Evolutionary conservation across 257 asterid species (phyloP).

Genomic region (Ophiorrhiza pumila): DNA sequence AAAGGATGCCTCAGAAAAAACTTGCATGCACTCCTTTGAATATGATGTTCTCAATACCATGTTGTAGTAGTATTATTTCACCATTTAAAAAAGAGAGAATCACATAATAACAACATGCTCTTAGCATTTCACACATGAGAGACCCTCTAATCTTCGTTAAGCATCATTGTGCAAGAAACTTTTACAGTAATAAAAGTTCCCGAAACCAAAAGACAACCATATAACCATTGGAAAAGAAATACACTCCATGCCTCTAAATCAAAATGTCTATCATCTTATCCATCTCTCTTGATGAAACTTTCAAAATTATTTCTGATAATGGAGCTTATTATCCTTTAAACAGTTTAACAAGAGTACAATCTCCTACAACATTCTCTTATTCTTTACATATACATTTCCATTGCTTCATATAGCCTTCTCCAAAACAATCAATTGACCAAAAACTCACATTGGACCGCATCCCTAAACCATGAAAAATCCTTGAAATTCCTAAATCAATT

Average conservation of each 20-base stretch:
- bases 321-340: neutral
- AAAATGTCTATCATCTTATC: neutral
- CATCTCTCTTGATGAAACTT: neutral
- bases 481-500: neutral
- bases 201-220: neutral
- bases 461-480: neutral
- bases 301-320: neutral
- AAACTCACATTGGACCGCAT: neutral
- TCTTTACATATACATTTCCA: neutral
- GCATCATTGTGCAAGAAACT: neutral
- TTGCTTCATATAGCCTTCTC: neutral
- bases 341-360: neutral
- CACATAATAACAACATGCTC: neutral
- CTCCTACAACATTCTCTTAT: neutral
- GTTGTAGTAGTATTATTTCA: neutral
- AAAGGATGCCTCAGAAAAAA: slow-evolving; percentile 12
- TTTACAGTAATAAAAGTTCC: neutral
- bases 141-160: neutral
- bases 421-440: neutral
- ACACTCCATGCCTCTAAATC: too few species aligned
- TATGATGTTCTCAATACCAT: neutral
- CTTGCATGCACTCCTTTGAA: neutral
- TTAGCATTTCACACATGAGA: neutral
- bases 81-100: neutral
- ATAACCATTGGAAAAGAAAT: too few species aligned